Percentiles rank a stretch among this genome's conserved stretches.
Conservation (phyloP, 1,284 basidiomycete genomes). For the Megacollybia platyphylla region DNA sequence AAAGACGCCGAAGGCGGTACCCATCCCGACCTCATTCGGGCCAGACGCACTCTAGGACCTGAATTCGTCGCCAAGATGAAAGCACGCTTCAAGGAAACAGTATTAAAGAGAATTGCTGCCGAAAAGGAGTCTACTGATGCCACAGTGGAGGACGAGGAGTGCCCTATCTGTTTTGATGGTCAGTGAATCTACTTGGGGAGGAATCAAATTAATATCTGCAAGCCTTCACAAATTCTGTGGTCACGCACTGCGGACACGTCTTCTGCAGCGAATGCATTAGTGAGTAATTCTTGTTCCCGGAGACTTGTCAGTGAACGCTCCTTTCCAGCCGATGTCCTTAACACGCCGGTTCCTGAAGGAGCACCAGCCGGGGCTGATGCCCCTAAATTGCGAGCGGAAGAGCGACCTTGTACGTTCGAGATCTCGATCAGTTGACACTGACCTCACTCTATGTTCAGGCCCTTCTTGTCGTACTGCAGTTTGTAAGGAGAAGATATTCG, state of each 20-base stretch:
- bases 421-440: neutral
- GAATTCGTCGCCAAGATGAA: slow-evolving; percentile 38
- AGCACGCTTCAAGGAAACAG: slow-evolving; percentile 25
- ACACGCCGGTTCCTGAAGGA: slow-evolving; percentile 17
- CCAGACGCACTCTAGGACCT: slow-evolving; percentile 25
- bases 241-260: slow-evolving; percentile 35
- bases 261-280: slow-evolving; percentile 40
- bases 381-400: slow-evolving; percentile 18
- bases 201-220: neutral
- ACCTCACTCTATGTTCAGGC: slow-evolving; percentile 16
- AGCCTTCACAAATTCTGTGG: slow-evolving; percentile 26
- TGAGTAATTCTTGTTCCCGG: slow-evolving; percentile 14
- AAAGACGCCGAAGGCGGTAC: slow-evolving; percentile 9
- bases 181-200: neutral
- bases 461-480: slow-evolving; percentile 37
- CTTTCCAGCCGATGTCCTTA: slow-evolving; percentile 23
- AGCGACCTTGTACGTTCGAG: slow-evolving; percentile 29
- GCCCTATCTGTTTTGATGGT: slow-evolving; percentile 37
- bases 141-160: slow-evolving; percentile 33
- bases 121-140: slow-evolving; percentile 41
- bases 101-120: slow-evolving; percentile 21
- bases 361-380: slow-evolving; percentile 8
- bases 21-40: slow-evolving; percentile 23
- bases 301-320: slow-evolving; percentile 1
- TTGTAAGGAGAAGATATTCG: slow-evolving; percentile 27